These are phyloP conservation scores for Halophytophthora polymorphica DNA, from an alignment of 352 stramenopile species.

Conservation along the genomic window DNA sequence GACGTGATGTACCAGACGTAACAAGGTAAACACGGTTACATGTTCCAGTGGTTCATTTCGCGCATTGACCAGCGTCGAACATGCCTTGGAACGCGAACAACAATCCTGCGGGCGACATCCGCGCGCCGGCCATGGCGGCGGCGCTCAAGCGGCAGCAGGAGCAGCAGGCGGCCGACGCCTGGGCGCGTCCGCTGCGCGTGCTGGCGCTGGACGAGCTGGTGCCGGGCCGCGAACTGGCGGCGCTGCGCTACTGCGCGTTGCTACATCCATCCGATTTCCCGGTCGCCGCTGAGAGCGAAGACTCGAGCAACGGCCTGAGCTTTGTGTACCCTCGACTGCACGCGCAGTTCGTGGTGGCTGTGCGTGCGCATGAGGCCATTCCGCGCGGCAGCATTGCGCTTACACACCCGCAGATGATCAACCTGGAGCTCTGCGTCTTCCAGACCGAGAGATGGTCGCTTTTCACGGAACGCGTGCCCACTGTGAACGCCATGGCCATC, in stretches of 20 bases:
- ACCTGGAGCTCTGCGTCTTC: constrained; percentile 75
- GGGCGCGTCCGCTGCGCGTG: constrained; percentile 36
- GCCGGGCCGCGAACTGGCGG: constrained; percentile 11
- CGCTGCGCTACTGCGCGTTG: constrained; percentile 50
- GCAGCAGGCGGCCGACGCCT: constrained; percentile 22
- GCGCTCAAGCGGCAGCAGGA: constrained; percentile 54
- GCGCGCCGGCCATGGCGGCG: constrained; percentile 63
- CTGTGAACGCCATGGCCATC: constrained; percentile 46
- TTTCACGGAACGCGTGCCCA: constrained; percentile 53
- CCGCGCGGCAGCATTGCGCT: constrained; percentile 56
- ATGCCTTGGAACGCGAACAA: constrained; percentile 88
- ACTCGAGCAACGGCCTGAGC: constrained; percentile 13
- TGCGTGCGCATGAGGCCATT: constrained; percentile 34
- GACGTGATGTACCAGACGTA: neutral
- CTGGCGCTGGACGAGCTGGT: constrained; percentile 41
- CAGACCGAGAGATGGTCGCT: constrained; percentile 71
- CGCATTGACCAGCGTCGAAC: neutral
- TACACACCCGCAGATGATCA: constrained; percentile 65
- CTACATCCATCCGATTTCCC: constrained; percentile 68
- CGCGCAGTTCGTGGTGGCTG: constrained; percentile 73
- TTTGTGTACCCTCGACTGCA: constrained; percentile 66
- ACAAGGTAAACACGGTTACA: neutral
- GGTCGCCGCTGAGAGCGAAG: constrained; percentile 1
- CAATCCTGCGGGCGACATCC: constrained; percentile 78
- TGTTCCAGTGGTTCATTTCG: constrained; percentile 1